Conservation (phyloP, 108 stramenopile genomes). For the Fistulifera solaris region DNA sequence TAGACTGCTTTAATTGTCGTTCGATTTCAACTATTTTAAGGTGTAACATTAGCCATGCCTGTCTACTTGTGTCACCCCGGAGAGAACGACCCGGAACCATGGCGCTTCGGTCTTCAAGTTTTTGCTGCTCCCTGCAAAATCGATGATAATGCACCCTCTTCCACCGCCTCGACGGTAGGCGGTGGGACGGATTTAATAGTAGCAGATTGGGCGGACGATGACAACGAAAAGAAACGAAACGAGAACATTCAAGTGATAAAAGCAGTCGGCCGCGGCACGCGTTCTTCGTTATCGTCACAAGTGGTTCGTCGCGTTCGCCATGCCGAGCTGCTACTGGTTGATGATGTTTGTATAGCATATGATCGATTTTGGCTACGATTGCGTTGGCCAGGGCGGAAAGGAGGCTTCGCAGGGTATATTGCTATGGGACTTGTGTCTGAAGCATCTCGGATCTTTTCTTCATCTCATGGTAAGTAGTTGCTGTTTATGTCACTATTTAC, state of each 20-base stretch:
- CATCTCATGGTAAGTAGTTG: background rate
- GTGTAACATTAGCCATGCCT: slow-evolving; percentile 58
- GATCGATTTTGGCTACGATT: slow-evolving; percentile 68
- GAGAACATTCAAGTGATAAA: too few relatives aligned
- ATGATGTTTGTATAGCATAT: slow-evolving; percentile 50
- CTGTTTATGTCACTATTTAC: background rate
- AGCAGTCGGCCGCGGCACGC: too few relatives aligned
- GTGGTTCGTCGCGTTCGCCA: slow-evolving; percentile 71
- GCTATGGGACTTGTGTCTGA: slow-evolving; percentile 32
- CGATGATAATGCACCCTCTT: slow-evolving; percentile 3
- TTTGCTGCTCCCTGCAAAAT: slow-evolving; percentile 60
- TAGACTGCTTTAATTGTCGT: too few relatives aligned
- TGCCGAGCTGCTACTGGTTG: slow-evolving; percentile 75
- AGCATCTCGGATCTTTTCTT: background rate
- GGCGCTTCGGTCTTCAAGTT: slow-evolving; percentile 70
- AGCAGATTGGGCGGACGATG: background rate
- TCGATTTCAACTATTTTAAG: too few relatives aligned
- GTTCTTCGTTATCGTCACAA: background rate
- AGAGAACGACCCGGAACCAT: slow-evolving; percentile 44
- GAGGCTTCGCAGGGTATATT: slow-evolving; percentile 79
- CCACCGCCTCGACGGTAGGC: slow-evolving; percentile 5
- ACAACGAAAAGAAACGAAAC: background rate
- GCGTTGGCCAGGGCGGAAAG: slow-evolving; percentile 72
- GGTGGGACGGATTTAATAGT: slow-evolving; percentile 6
- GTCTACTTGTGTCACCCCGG: slow-evolving; percentile 78